Evolutionary conservation across 176 grass and related monocot species (phyloP).

Genomic region (Eragrostis curvula): DNA sequence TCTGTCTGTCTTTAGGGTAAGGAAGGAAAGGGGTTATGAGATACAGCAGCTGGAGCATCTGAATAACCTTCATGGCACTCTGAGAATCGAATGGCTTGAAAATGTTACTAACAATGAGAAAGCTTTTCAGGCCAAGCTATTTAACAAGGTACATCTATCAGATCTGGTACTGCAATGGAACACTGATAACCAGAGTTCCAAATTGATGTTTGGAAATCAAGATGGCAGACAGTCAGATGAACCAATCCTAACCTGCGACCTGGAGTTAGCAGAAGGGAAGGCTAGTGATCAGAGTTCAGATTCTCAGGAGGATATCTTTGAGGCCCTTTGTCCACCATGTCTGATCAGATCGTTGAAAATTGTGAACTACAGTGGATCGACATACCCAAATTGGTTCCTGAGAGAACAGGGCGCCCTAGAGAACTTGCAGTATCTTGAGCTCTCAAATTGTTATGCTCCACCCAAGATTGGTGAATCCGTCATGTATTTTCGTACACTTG

Average conservation of each 20-base stretch:
- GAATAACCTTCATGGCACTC: background rate
- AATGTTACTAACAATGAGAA: slow-evolving; percentile 15
- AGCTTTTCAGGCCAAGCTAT: slow-evolving; percentile 21
- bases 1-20: background rate
- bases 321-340: slow-evolving; percentile 13
- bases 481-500: background rate
- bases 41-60: slow-evolving; percentile 35
- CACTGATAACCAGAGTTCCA: background rate
- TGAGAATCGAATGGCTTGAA: background rate
- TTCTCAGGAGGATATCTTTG: background rate
- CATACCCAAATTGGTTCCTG: background rate
- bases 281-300: background rate
- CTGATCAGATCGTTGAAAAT: background rate
- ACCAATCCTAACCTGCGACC: background rate
- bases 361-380: background rate
- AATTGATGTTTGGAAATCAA: background rate
- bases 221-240: background rate
- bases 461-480: background rate
- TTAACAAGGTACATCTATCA: background rate
- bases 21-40: background rate
- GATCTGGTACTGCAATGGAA: background rate
- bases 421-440: background rate
- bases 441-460: background rate
- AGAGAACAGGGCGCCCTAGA: background rate
- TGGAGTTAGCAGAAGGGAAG: no score